Base-by-base conservation (phyloP, 2,329 filamentous ascomycete species). In the Verruconis gallopava region DNA sequence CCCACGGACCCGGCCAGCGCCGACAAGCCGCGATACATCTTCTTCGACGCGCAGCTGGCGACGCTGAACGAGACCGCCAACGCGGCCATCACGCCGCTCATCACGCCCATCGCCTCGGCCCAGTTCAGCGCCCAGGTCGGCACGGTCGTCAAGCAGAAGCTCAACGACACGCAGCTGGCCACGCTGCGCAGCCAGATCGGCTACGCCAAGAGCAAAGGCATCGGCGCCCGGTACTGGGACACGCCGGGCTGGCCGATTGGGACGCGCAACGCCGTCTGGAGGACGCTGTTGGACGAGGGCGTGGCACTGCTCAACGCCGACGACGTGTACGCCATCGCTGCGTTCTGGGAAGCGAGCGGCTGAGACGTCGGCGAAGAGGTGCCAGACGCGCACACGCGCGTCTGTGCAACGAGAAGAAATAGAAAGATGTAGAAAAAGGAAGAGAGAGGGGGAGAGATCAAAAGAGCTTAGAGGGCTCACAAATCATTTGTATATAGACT, bases 261-360 rank as follows among this genome's bases (percentile, higher is more conserved):
- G n/a, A 70, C 66, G 17, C 59, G 77, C 18, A 73, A 79, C 53
- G 59, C 63, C 6, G 57, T 77, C 3, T 81, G 77, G 77, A 60
- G 67, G 47, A 65, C 62, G 4, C 54, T 81, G 46, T 63, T 69
- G 48, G 62, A 68, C 39, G 72, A 72, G 44, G 75, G 74, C 0
- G 73, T 75, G n/a, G 70, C 70, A 44, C 53, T 81, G 44, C 50
- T 81, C 39, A 80, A 79, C 55, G 75, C 72, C 0, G 77, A 81
- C 64, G 76, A 81, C 58, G 48, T 80, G 39, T 62, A 68, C 46
- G 75, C 57, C 15, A 67, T 62, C 13, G 65, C 67, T 14, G 62
- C 57, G 35, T 62, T 62, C 13, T 42, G 40, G 40, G 32, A 42
- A 30, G 32, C 14, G 4, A 40, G 15, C 11, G 38, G 38, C 11